Evolutionary conservation across 306 rosid species (phyloP).

Genomic region (cucumber (Cucumis sativus)): Cucumber_9930_V3 NC_026657.2:35368501-35369000

Average conservation of each 20-base stretch:
- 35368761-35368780: conserved; percentile 97
- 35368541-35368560: neutral
- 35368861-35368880: neutral
- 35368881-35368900: conserved; percentile 4
- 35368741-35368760: conserved; percentile 98
- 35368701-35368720: conserved; percentile 99
- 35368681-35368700: conserved; percentile 1
- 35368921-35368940: conserved; percentile 97
- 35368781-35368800: conserved; percentile 17
- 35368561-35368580: neutral
- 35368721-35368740: conserved; percentile 88
- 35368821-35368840: neutral
- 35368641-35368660: conserved; percentile 5
- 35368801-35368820: conserved; percentile 5
- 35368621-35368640: neutral
- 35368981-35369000: conserved; percentile 99
- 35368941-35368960: conserved; percentile 90
- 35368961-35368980: conserved; percentile 84
- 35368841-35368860: neutral
- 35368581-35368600: neutral
- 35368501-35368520: neutral
- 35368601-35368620: neutral
- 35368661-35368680: conserved; percentile 2
- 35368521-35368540: neutral
- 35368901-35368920: conserved; percentile 73